Percentiles rank a stretch among this genome's conserved stretches.
phyloP scores from a whole-genome alignment of 2,329 filamentous ascomycete species.

The Gnomoniopsis sp. region DNA sequence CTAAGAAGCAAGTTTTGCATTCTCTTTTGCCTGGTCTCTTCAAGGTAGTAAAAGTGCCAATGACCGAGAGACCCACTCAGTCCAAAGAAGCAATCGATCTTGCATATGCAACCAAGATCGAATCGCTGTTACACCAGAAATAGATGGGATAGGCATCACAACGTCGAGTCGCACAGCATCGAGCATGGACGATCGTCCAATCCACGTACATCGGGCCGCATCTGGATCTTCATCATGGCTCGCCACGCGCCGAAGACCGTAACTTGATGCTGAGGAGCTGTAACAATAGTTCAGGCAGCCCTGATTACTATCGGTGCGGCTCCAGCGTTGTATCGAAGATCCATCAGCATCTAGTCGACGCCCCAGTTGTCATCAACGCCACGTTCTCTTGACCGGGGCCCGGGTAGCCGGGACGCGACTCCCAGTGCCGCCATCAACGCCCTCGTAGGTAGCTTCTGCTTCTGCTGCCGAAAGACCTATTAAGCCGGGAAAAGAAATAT shows the following conservation, averaged over 20 bases:
- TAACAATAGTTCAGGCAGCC: background rate
- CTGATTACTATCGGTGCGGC: background rate
- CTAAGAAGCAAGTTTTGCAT: background rate
- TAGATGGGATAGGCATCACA: background rate
- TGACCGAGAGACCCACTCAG: background rate
- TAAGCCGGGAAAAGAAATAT: no score
- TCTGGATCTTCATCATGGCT: background rate
- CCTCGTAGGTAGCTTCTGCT: no score
- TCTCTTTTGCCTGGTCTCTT: background rate
- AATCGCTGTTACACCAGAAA: background rate
- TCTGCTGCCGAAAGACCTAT: no score
- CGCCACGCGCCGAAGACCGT: constrained; percentile 6
- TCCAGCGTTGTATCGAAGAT: no score
- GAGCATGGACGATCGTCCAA: background rate
- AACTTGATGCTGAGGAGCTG: background rate
- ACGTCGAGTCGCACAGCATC: background rate
- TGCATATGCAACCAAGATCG: background rate
- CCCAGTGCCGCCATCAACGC: no score
- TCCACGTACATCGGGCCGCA: background rate
- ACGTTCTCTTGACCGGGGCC: no score
- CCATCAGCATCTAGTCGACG: no score
- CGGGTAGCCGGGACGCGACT: no score
- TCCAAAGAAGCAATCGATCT: background rate
- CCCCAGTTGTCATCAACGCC: no score
- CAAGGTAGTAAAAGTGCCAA: background rate